These are phyloP conservation scores for Flaveria ramosissima DNA, from an alignment of 129 eudicot genomes.

Conservation along the genomic window DNA sequence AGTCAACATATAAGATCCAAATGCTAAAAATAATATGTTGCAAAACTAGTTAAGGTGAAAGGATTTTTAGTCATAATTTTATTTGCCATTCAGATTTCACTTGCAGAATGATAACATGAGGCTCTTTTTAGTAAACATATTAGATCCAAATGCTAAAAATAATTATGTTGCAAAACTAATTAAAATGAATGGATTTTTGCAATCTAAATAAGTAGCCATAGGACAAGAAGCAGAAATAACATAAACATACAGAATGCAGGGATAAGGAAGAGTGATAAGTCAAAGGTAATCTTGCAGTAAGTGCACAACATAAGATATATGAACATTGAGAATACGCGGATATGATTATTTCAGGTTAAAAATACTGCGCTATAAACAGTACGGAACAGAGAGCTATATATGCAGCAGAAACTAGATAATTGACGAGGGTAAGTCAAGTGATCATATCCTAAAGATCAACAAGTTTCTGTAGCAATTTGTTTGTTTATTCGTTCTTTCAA, in stretches of 20 bases:
- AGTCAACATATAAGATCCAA: constrained; percentile 12
- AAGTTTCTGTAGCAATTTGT: constrained; percentile 3
- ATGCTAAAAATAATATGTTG: constrained; percentile 15
- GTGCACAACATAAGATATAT: not conserved
- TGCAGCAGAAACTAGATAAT: constrained; percentile 9
- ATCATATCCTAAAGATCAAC: constrained; percentile 9
- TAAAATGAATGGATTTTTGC: not conserved
- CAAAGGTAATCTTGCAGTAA: not conserved
- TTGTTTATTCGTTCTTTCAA: constrained; percentile 6
- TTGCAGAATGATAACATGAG: constrained; percentile 16
- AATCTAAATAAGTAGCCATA: not conserved
- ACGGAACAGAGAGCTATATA: not conserved
- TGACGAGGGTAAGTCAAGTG: not conserved
- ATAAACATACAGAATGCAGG: constrained; percentile 6
- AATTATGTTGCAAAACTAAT: constrained; percentile 16
- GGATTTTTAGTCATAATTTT: too few relatives aligned
- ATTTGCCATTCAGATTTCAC: constrained; percentile 8
- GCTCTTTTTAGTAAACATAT: constrained; percentile 18
- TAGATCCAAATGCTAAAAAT: constrained; percentile 11
- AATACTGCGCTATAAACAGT: not conserved
- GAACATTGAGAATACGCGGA: not conserved
- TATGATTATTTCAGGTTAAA: not conserved
- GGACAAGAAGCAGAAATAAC: not conserved
- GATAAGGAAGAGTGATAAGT: not conserved
- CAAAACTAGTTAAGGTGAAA: not conserved